Percentiles rank a stretch among this genome's conserved stretches.
These are phyloP conservation scores for Diaporthe ilicicola DNA, from an alignment of 2,329 filamentous ascomycete genomes.

Conservation along the genomic window DNA sequence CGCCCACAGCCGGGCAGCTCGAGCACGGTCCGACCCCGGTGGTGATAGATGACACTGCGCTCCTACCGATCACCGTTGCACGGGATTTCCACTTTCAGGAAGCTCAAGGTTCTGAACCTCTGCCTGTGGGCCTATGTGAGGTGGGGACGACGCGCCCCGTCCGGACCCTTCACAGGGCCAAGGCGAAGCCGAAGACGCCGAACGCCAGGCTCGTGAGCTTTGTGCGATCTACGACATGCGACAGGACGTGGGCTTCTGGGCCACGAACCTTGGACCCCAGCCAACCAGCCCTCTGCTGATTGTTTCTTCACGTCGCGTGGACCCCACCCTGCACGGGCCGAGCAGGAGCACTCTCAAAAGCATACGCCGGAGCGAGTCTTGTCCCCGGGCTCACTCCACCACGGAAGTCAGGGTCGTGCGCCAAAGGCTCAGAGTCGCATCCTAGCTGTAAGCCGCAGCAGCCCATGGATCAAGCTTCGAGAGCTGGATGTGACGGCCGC, in stretches of 20 bases:
- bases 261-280: neutral
- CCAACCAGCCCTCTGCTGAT: neutral
- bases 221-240: conserved; percentile 21
- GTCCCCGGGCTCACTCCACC: neutral
- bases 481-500: conserved; percentile 20
- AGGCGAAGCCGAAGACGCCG: conserved; percentile 16
- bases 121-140: neutral
- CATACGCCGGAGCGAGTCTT: conserved; percentile 3
- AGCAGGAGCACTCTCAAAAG: neutral
- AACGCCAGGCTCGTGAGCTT: conserved; percentile 3
- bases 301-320: neutral
- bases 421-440: conserved; percentile 10
- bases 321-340: neutral
- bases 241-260: conserved; percentile 9
- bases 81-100: neutral
- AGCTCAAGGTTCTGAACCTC: conserved; percentile 14
- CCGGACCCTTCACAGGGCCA: neutral
- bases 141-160: neutral
- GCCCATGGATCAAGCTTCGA: conserved; percentile 14
- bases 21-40: neutral
- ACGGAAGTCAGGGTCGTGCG: neutral
- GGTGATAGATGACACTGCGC: conserved; percentile 1
- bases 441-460: conserved; percentile 19
- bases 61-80: conserved; percentile 5
- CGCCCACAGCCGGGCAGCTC: neutral